phyloP scores from a whole-genome alignment of 2,329 filamentous ascomycete genomes.

The Claviceps citrina region DNA sequence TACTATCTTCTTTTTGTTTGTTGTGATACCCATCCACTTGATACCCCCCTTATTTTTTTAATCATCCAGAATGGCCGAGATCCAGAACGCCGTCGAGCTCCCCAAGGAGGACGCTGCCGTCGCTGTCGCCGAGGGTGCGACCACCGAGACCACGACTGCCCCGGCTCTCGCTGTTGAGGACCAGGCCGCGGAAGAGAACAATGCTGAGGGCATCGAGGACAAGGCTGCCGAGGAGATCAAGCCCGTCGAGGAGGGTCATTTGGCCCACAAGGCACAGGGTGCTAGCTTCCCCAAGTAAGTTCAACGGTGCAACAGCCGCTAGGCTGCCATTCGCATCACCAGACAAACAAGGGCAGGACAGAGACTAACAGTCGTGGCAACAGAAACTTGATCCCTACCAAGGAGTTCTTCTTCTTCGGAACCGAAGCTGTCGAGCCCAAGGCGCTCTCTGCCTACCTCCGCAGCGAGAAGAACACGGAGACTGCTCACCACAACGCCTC shows the following conservation, averaged over 20 bases:
- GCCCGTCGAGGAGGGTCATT: slow-evolving; percentile 66
- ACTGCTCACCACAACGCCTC: slow-evolving; percentile 65
- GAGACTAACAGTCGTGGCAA: slow-evolving; percentile 22
- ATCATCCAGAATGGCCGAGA: slow-evolving; percentile 52
- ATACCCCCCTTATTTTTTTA: slow-evolving; percentile 22
- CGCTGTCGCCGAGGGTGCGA: slow-evolving; percentile 9
- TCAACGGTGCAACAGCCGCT: too few relatives aligned
- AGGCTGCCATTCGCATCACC: too few relatives aligned
- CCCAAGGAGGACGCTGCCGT: slow-evolving; percentile 38
- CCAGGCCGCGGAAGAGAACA: slow-evolving; percentile 25
- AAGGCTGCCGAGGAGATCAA: slow-evolving; percentile 37
- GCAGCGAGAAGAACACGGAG: slow-evolving; percentile 69
- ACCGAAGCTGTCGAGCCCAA: slow-evolving; percentile 58
- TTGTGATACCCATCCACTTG: slow-evolving; percentile 37
- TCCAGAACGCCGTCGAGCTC: slow-evolving; percentile 45
- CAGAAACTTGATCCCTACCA: slow-evolving; percentile 71
- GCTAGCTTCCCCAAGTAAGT: slow-evolving; percentile 74
- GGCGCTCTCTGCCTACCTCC: slow-evolving; percentile 61
- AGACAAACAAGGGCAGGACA: background rate
- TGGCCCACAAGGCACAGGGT: slow-evolving; percentile 81
- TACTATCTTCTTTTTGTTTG: slow-evolving; percentile 27
- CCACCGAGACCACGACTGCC: slow-evolving; percentile 21
- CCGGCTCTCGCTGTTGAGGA: slow-evolving; percentile 20
- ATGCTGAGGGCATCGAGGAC: slow-evolving; percentile 20
- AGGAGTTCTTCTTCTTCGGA: slow-evolving; percentile 86